Evolutionary conservation across 768 basidiomycete species (phyloP).

Genomic region (Lactarius hengduanensis): DNA sequence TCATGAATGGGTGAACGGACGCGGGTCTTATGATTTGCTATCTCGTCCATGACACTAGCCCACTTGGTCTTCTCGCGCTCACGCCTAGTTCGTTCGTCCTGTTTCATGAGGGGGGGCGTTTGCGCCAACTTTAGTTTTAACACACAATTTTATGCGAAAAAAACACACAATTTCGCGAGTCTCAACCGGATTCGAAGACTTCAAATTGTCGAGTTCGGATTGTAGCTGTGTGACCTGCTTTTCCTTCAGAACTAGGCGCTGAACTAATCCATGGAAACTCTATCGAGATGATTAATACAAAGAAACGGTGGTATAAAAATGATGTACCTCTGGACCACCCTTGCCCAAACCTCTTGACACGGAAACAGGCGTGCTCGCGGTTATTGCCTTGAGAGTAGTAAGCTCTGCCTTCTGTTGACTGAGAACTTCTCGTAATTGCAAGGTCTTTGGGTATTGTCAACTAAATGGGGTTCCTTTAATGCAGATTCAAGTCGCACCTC

Average conservation of each 20-base stretch:
- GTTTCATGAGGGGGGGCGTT: neutral
- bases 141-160: neutral
- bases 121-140: neutral
- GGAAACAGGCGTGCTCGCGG: slow-evolving; percentile 38
- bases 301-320: neutral
- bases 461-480: neutral
- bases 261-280: slow-evolving; percentile 72
- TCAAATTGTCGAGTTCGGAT: slow-evolving; percentile 64
- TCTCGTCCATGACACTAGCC: slow-evolving; percentile 71
- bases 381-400: slow-evolving; percentile 60
- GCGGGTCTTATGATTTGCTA: slow-evolving; percentile 65
- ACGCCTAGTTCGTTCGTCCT: slow-evolving; percentile 74
- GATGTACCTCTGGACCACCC: slow-evolving; percentile 54
- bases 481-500: slow-evolving; percentile 49
- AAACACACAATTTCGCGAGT: slow-evolving; percentile 56
- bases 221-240: slow-evolving; percentile 76
- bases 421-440: slow-evolving; percentile 51
- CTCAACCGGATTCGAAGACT: slow-evolving; percentile 56
- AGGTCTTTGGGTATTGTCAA: slow-evolving; percentile 40
- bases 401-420: slow-evolving; percentile 66
- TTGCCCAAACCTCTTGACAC: slow-evolving; percentile 46
- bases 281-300: slow-evolving; percentile 34
- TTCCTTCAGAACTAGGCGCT: slow-evolving; percentile 81
- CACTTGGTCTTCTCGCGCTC: slow-evolving; percentile 76
- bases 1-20: slow-evolving; percentile 39